Conservation (phyloP, 495 filamentous ascomycete genomes). For the Penicillium cosmopolitanum region DNA sequence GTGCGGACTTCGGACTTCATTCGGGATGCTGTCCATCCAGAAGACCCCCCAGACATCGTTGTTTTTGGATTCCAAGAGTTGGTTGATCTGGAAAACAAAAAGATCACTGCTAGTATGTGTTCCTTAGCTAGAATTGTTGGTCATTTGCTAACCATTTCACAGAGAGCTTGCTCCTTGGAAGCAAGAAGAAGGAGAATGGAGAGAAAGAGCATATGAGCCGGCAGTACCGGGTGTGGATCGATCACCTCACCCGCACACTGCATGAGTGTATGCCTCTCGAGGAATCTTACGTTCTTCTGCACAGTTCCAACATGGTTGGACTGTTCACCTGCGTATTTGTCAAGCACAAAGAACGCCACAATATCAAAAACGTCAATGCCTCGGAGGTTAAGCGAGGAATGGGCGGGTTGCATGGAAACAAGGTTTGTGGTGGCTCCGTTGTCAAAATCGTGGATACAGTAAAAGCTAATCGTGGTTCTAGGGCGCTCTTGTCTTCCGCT, state of each 20-base stretch:
- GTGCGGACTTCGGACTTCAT: slow-evolving; percentile 79
- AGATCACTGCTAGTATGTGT: slow-evolving; percentile 84
- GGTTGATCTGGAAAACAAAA: slow-evolving; percentile 96
- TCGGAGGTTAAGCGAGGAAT: slow-evolving; percentile 93
- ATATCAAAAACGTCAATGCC: slow-evolving; percentile 74
- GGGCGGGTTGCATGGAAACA: slow-evolving; percentile 93
- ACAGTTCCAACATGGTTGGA: slow-evolving; percentile 87
- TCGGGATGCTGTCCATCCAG: slow-evolving; percentile 67
- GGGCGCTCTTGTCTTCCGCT: slow-evolving; percentile 89
- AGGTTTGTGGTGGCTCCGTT: slow-evolving; percentile 51
- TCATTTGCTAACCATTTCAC: slow-evolving; percentile 28
- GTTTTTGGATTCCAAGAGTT: slow-evolving; percentile 98
- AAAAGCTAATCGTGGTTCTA: slow-evolving; percentile 31
- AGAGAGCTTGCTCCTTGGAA: slow-evolving; percentile 65
- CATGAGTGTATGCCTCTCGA: slow-evolving; percentile 81
- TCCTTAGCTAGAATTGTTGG: background rate
- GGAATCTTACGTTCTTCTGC: slow-evolving; percentile 81
- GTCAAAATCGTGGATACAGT: background rate
- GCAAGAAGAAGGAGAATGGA: slow-evolving; percentile 86
- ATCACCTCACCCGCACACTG: slow-evolving; percentile 77
- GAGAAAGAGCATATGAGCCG: slow-evolving; percentile 96
- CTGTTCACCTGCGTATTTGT: slow-evolving; percentile 96
- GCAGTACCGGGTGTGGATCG: slow-evolving; percentile 94
- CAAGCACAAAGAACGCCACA: slow-evolving; percentile 71
- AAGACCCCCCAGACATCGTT: slow-evolving; percentile 82